Conservation (phyloP, 2,329 filamentous ascomycete species). For the Colletotrichum orchidophilum region DNA sequence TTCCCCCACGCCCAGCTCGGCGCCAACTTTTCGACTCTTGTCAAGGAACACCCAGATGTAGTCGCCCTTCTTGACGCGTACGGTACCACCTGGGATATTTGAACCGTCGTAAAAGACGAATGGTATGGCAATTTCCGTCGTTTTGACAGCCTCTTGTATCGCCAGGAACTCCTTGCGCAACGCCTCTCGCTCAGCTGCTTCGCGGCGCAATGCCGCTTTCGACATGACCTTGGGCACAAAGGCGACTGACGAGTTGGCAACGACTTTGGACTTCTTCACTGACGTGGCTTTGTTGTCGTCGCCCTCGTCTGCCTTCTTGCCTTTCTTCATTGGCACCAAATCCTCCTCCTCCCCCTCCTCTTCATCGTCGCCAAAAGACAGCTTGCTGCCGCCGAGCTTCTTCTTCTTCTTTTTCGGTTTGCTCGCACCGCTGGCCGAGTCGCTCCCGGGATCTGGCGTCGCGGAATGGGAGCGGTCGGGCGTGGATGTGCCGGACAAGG, state of each 20-base stretch:
- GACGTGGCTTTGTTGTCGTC: not conserved
- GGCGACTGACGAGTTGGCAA: slow-evolving; percentile 68
- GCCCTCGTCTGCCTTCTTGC: slow-evolving; percentile 32
- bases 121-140: slow-evolving; percentile 87
- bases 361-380: slow-evolving; percentile 78
- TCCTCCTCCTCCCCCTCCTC: slow-evolving; percentile 65
- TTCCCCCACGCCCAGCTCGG: slow-evolving; percentile 79
- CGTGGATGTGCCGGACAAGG: slow-evolving; percentile 56
- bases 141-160: slow-evolving; percentile 87
- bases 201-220: slow-evolving; percentile 80
- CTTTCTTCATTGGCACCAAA: slow-evolving; percentile 38
- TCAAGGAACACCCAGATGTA: slow-evolving; percentile 93
- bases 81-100: slow-evolving; percentile 84
- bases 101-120: slow-evolving; percentile 98
- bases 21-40: slow-evolving; percentile 88
- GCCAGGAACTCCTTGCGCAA: slow-evolving; percentile 83
- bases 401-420: slow-evolving; percentile 57
- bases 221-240: slow-evolving; percentile 74
- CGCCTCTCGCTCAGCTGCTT: slow-evolving; percentile 81
- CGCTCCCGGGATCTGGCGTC: slow-evolving; percentile 56
- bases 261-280: slow-evolving; percentile 58
- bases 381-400: slow-evolving; percentile 53
- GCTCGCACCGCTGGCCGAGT: slow-evolving; percentile 41
- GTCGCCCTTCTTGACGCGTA: slow-evolving; percentile 92
- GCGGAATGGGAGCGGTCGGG: slow-evolving; percentile 59